phyloP scores from a whole-genome alignment of 1,139 yeast genomes.

The Scheffersomyces quercinus region DNA sequence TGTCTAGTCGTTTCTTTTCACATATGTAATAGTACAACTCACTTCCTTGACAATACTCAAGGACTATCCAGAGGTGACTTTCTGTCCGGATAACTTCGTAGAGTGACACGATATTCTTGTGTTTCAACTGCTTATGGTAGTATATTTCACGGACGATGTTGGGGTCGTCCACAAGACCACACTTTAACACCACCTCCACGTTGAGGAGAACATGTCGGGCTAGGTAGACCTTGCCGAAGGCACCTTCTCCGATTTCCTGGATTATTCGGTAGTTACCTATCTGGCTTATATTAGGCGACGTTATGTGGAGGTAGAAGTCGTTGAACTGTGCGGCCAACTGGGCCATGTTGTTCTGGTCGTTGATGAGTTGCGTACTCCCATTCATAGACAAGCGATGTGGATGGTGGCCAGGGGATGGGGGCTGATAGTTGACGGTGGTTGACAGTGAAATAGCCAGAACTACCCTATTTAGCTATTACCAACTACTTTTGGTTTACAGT shows the following conservation, averaged over 20 bases:
- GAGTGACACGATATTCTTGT: conserved; percentile 79
- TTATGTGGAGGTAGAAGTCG: conserved; percentile 56
- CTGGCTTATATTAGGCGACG: conserved; percentile 52
- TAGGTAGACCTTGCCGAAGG: conserved; percentile 88
- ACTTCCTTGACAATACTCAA: conserved; percentile 89
- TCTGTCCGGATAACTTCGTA: conserved; percentile 88
- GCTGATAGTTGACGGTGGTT: too few relatives aligned
- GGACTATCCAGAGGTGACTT: conserved; percentile 76
- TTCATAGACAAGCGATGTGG: conserved; percentile 11
- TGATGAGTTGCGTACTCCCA: conserved; percentile 17
- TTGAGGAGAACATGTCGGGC: conserved; percentile 77
- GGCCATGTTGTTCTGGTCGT: conserved; percentile 37
- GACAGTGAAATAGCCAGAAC: too few relatives aligned
- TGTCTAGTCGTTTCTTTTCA: conserved; percentile 52
- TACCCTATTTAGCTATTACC: too few relatives aligned
- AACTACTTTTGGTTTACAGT: too few relatives aligned
- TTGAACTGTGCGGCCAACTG: conserved; percentile 66
- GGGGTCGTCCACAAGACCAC: conserved; percentile 80
- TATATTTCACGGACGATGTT: conserved; percentile 91
- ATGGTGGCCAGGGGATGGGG: too few relatives aligned
- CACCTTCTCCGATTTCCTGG: conserved; percentile 81
- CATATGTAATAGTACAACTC: conserved; percentile 79
- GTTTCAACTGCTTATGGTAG: conserved; percentile 81
- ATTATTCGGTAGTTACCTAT: conserved; percentile 78
- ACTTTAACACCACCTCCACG: conserved; percentile 79